Evolutionary conservation across 768 basidiomycete species (phyloP), one percentile per base, ranked within the genome.

Genomic region (Porphyrellus cyaneotinctus): DNA sequence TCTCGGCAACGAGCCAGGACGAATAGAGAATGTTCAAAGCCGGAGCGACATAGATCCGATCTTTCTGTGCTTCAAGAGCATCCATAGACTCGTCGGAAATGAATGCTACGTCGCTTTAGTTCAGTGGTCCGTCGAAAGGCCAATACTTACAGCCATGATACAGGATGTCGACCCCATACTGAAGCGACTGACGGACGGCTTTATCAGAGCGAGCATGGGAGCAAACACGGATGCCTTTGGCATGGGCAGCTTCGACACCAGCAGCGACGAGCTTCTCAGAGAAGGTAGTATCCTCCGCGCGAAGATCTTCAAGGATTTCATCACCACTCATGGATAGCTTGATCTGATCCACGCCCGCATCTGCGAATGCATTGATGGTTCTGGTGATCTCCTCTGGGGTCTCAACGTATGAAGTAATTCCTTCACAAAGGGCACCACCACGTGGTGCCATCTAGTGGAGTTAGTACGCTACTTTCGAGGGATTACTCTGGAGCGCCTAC

Each of bases 291-390:
- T 64, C 62, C 49, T 72, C 71, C 6, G 72, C 69, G 2, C 70
- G 68, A 37, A 72, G 64, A 18, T 59, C 33, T 24, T 70, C 68
- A 0, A 68, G 69, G 26, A 70, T 69, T 44, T 72, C 70, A 12
- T 73, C 72, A 0, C 72, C 72, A 12, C 65, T 70, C 72, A 73
- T 73, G 3, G 61, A 67, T 14, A 73, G 47, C 41, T 73, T 73
- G 58, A 71, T 43, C 63, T 73, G 24, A 36, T 66, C 61, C 10
- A 63, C 54, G 8, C 63, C 63, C 38, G 54, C 53, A 33, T 68
- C 63, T 13, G 65, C 69, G 24, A 65, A 53, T 3, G 56, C 43
- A 24, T 62, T 62, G 51, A 68, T 57, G 15, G 60, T 58, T 17
- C 52, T 51, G 9, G 36, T 48, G n/a, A 70, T 69, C 15, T 73